Evolutionary conservation across 495 filamentous ascomycete genomes (phyloP), one percentile per base, ranked within the genome.

Genomic region (Talaromyces wortmannii): DNA sequence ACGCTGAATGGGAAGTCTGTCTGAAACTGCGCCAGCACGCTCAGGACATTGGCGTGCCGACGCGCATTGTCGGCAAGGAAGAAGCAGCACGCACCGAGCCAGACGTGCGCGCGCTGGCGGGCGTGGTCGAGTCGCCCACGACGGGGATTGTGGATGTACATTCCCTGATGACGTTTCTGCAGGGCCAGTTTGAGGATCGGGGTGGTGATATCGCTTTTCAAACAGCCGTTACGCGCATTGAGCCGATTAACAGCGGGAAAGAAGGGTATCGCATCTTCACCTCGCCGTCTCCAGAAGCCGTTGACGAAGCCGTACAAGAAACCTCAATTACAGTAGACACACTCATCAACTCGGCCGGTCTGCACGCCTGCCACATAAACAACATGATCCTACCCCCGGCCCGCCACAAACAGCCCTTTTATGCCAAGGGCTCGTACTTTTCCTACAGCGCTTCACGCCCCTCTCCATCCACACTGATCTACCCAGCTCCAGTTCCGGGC

Each of bases 381-480:
- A 98, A 98, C 69, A 83, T 90, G 76, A 79, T 98, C 30, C 78
- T 92, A 0, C 88, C 89, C 0, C 30, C 61, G 0, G 72, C 70
- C 5, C 71, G 81, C 0, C 83, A 84, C 50, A 67, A 73, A 13
- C 79, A 68, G 11, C 80, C 89, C 4, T 87, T 81, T 69, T 98
- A 88, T 71, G 94, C 92, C 30, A 98, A 97, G 73, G 94, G 94
- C 0, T 91, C 90, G 10, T 98, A 98, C 73, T 97, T 92, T 73
- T 90, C 88, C 32, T 96, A 96, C 72, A 67, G 78, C 3, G 71
- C 82, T 0, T 80, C 85, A 4, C 61, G 58, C 0, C 92, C 90
- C 5, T 76, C 72, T 12, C 86, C 95, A 2, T 72, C 66, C 7
- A 92, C 87, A 0, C 81, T 97, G 3, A 71, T 98, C 17, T 98